Base-by-base conservation (phyloP, 768 basidiomycete species). In the Mrakia hoshinonis region DNA sequence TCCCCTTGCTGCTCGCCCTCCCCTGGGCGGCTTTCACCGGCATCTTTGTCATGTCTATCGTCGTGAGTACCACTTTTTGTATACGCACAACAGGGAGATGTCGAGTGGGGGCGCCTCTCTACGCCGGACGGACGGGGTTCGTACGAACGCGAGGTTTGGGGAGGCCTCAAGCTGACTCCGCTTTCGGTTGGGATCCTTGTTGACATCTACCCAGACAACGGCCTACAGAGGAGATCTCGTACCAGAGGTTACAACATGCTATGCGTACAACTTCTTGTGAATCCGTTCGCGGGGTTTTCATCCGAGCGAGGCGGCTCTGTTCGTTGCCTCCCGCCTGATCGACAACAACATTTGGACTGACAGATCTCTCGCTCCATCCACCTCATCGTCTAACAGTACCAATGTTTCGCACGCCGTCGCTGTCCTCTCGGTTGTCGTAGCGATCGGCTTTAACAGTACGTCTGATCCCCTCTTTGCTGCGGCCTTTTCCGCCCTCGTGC, bases 201-300 rank as follows among this genome's bases (percentile, higher is more conserved):
- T n/a, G n/a, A n/a, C n/a, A n/a, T n/a, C n/a, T n/a, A n/a, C n/a
- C n/a, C n/a, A 31, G 26, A 61, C 58, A 1, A 22, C 58, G 18
- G 36, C n/a, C 31, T 15, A 22, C 4, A 31, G 31, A 9, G 20
- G 36, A 13, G 58, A 61, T n/a, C 58, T 61, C 3, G 11, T 20
- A 1, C 31, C 36, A 10, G 36, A 31, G 0, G 34, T 61, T 0
- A 36, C 36, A 22, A 61, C 58, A 13, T 61, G 58, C 58, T 61
- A 61, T 36, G 58, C 34, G 31, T 36, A 61, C 31, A 61, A 38
- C 36, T 10, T 36, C 58, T 61, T n/a, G 58, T 61, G 34, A 61
- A n/a, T n/a, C n/a, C n/a, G n/a, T n/a, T n/a, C n/a, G n/a, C n/a
- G n/a, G n/a, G n/a, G n/a, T n/a, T n/a, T n/a, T n/a, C n/a, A n/a